phyloP scores from a whole-genome alignment of 805 yeast species.

The Saccharomyces paradoxus region DNA sequence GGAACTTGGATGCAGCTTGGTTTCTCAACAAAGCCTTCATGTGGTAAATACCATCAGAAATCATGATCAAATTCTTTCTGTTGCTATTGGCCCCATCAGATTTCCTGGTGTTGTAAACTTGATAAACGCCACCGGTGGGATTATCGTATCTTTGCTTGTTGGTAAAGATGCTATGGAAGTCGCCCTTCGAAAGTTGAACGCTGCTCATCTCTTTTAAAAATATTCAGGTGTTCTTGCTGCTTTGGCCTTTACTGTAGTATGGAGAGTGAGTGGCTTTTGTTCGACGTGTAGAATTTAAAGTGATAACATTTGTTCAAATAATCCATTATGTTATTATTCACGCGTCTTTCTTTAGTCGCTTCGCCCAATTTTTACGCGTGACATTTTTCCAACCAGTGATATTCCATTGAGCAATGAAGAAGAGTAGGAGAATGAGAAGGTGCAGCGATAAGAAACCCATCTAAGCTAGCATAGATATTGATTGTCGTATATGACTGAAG shows the following conservation, averaged over 20 bases:
- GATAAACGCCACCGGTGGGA: slow-evolving; percentile 28
- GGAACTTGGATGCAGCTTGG: slow-evolving; percentile 37
- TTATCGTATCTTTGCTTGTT: slow-evolving; percentile 23
- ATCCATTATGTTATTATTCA: neutral
- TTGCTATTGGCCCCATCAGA: slow-evolving; percentile 21
- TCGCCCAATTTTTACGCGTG: neutral
- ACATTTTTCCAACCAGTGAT: neutral
- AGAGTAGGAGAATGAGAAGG: neutral
- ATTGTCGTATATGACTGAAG: neutral
- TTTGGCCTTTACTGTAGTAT: neutral
- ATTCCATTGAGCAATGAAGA: neutral
- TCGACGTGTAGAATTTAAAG: neutral
- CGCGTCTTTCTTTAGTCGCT: neutral
- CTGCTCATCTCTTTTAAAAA: slow-evolving; percentile 11
- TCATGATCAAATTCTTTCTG: slow-evolving; percentile 32
- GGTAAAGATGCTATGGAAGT: slow-evolving; percentile 25
- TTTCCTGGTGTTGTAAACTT: slow-evolving; percentile 27
- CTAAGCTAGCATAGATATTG: neutral
- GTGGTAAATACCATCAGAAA: slow-evolving; percentile 45
- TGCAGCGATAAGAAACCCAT: neutral
- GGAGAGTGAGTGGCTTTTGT: neutral
- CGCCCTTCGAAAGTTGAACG: slow-evolving; percentile 20
- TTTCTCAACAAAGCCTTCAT: slow-evolving; percentile 49
- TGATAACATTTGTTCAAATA: neutral
- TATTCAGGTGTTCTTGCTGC: neutral